Base-by-base conservation (phyloP, 345 rosid genomes). In the Sisymbrium altissimum region DNA sequence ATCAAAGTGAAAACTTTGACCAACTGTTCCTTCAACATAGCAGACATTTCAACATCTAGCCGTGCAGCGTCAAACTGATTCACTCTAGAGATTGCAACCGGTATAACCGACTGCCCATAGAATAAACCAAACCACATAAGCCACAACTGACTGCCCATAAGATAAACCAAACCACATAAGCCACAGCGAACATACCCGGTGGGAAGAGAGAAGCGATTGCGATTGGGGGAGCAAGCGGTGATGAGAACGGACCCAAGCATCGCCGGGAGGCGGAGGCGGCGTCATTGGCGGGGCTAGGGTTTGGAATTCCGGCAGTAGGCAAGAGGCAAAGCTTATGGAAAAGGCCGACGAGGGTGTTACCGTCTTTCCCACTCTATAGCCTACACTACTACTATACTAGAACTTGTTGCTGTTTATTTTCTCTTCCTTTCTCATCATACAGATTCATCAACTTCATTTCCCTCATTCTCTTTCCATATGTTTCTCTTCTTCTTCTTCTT, bases 61-160 rank as follows among this genome's bases (percentile, higher is more conserved):
- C 99, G 86, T 39, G 84, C 96, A 0, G 99, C 99, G 73, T 92
- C 99, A 46, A 95, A 89, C 80, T 92, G 98, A 86, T 92, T 92
- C 79, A 95, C 99, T 82, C 94, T 85, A 3, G 99, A 89, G 73
- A 95, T 84, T 1, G 91, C 82, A 77, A 92, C 82, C 5, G 91
- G 88, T 71, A 92, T 79, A 8, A 49, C 54, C 39, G 88, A 73
- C 93, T 92, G 92, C 81, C 60, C 7, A 32, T 32, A 64, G 4
- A 13, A 23, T 5, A 25, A 56, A 3, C 60, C 44, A 33, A 6
- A 38, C 53, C 30, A 58, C 36, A 64, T 64, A 14, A 76, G 44
- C 39, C 64, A 67, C 35, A 8, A 49, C 54, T 43, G 88, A 71
- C 93, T 92, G 92, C 81, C 60, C 35, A 6, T 32, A 64, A 4